These are phyloP conservation scores for Pseudoturritis turrita DNA, from an alignment of 345 rosid genomes.

Conservation along the genomic window DNA sequence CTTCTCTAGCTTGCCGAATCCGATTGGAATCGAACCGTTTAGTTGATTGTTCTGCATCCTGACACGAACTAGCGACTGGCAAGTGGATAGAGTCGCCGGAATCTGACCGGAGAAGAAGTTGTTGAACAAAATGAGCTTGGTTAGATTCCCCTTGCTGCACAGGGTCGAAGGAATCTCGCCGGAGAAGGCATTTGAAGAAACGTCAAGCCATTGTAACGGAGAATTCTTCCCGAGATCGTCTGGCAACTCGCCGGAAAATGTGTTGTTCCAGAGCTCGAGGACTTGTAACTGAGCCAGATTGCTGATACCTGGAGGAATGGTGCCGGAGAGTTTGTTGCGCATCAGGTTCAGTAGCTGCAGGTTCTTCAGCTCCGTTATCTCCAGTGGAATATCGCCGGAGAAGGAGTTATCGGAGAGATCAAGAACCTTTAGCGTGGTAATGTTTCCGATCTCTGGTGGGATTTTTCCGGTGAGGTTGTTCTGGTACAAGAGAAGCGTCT, in stretches of 20 bases:
- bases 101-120: conserved; percentile 74
- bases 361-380: conserved; percentile 55
- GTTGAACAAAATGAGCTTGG: conserved; percentile 87
- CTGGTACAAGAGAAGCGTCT: conserved; percentile 60
- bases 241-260: conserved; percentile 77
- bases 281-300: conserved; percentile 46
- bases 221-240: conserved; percentile 66
- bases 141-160: conserved; percentile 74
- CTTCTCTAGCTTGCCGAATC: conserved; percentile 73
- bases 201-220: conserved; percentile 76
- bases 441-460: conserved; percentile 60
- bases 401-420: conserved; percentile 79
- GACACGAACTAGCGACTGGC: conserved; percentile 72
- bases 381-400: conserved; percentile 58
- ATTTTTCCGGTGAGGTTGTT: conserved; percentile 66
- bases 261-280: conserved; percentile 93
- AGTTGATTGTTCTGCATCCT: conserved; percentile 78
- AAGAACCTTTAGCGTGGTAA: conserved; percentile 53
- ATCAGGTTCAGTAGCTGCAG: conserved; percentile 78
- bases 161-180: conserved; percentile 62
- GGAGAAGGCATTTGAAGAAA: conserved; percentile 76
- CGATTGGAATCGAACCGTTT: conserved; percentile 70
- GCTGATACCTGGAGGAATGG: conserved; percentile 54
- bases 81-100: conserved; percentile 53
- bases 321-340: conserved; percentile 73